A percentile compares a stretch with the other conserved stretches of the same genome.
These are phyloP conservation scores for Pseudognaphalium luteoalbum DNA, from an alignment of 129 eudicot species.

Conservation along the genomic window DNA sequence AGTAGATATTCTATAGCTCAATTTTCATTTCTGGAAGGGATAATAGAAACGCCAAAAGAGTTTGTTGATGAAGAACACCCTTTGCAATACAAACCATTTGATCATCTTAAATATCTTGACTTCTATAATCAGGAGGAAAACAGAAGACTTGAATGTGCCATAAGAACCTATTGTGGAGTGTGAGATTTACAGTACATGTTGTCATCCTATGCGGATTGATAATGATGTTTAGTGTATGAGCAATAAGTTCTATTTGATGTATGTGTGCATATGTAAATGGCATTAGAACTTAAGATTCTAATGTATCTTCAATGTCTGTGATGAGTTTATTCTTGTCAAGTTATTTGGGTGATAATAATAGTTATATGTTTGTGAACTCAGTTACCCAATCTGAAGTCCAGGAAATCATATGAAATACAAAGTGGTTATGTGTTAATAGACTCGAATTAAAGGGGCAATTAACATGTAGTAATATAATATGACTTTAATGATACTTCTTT, in stretches of 20 bases:
- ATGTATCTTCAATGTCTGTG: not conserved
- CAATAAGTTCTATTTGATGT: not conserved
- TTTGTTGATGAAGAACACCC: constrained; percentile 74
- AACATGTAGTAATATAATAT: too few species aligned
- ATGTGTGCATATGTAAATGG: not conserved
- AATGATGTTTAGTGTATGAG: not conserved
- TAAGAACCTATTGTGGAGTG: constrained; percentile 60
- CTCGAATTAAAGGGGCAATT: not conserved
- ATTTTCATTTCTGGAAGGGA: constrained; percentile 64
- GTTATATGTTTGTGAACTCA: not conserved
- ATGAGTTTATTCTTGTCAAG: not conserved
- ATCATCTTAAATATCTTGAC: constrained; percentile 58
- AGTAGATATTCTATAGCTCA: constrained; percentile 64
- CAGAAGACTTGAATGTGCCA: constrained; percentile 50
- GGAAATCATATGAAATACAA: not conserved
- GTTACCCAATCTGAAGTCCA: not conserved
- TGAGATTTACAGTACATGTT: constrained; percentile 27
- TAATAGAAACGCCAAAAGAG: constrained; percentile 65
- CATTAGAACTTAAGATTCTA: constrained; percentile 2
- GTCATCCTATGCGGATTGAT: not conserved
- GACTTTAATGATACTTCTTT: too few species aligned
- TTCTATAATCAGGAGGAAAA: constrained; percentile 60
- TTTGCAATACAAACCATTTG: constrained; percentile 59
- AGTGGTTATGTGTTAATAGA: not conserved
- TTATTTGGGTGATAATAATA: not conserved